Evolutionary conservation across 352 stramenopile species (phyloP), one percentile per base, ranked within the genome.

Genomic region (Halophytophthora polymorphica): DNA sequence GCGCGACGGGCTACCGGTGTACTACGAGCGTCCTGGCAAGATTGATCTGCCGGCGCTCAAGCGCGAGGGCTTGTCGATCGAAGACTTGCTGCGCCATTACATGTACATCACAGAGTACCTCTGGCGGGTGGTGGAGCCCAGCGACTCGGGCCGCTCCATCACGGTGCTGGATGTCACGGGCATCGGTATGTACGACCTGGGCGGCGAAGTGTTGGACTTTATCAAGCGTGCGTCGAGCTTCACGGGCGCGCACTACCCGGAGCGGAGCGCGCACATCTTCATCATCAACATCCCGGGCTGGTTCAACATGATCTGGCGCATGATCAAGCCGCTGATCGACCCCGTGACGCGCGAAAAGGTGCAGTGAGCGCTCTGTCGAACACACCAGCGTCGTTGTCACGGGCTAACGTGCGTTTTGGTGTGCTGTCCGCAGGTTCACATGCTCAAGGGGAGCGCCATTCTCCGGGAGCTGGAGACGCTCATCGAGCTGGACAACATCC

Each of bases 341-440:
- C 91, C 95, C 23, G 91, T 95, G 10, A 98, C 94, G n/a, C 85
- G 89, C 53, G 76, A 96, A 48, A 98, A 98, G 76, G 95, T 98
- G 35, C 21, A 57, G 36, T 0, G 12, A 2, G 38, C 2, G n/a
- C n/a, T 46, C 13, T 18, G 28, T 44, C 2, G 12, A 14, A n/a
- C 13, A 34, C 31, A 23, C 14, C 2, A 28, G 15, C 29, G 40
- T 14, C 7, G 42, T 29, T 31, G 12, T 31, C 52, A 19, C 36
- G 14, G 51, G 39, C 54, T 47, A n/a, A 22, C 29, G 33, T 46
- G 38, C 25, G 15, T 18, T 45, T 34, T 53, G 48, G 46, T 50
- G 18, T 22, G 46, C 28, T 64, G 49, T 56, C 21, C 45, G 42
- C n/a, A 87, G 73, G 71, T 86, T 14, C 78, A 93, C 42, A 90